A percentile compares a stretch with the other conserved stretches of the same genome.
Conservation (phyloP, 352 stramenopile species). For the Sclerospora graminicola region DNA sequence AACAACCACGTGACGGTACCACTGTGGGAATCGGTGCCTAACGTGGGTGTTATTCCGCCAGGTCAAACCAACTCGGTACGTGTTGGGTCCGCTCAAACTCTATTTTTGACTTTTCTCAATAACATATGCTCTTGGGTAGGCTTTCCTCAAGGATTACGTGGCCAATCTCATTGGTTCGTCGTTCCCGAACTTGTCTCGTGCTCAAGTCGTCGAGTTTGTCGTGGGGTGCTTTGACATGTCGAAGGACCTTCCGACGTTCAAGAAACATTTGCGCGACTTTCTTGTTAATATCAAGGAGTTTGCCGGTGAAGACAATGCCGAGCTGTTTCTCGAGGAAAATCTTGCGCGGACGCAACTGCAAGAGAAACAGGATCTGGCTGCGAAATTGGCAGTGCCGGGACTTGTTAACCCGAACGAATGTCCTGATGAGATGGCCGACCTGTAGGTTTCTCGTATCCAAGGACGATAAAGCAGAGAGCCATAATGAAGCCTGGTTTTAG, state of each 20-base stretch:
- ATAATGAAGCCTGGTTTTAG: neutral
- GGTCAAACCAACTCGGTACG: slow-evolving; percentile 76
- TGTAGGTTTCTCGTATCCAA: slow-evolving; percentile 29
- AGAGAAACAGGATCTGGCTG: slow-evolving; percentile 76
- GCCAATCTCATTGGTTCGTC: slow-evolving; percentile 93
- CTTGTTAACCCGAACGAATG: slow-evolving; percentile 88
- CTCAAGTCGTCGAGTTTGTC: slow-evolving; percentile 95
- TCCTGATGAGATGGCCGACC: slow-evolving; percentile 83
- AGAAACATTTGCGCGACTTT: slow-evolving; percentile 98
- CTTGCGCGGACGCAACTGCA: slow-evolving; percentile 79
- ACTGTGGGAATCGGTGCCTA: slow-evolving; percentile 89
- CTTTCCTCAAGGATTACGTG: slow-evolving; percentile 96
- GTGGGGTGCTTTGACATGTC: slow-evolving; percentile 95
- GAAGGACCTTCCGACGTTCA: slow-evolving; percentile 96
- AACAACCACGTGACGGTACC: slow-evolving; percentile 93
- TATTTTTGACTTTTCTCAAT: neutral
- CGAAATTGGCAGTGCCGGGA: slow-evolving; percentile 82
- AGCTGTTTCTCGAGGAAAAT: slow-evolving; percentile 95
- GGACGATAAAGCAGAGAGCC: neutral
- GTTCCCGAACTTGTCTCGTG: slow-evolving; percentile 93
- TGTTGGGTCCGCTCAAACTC: neutral
- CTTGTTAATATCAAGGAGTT: slow-evolving; percentile 99
- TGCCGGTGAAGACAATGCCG: slow-evolving; percentile 93
- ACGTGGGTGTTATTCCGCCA: slow-evolving; percentile 40
- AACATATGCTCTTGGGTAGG: slow-evolving; percentile 13